A percentile compares a stretch with the other conserved stretches of the same genome.
Evolutionary conservation across 306 rosid genomes (phyloP).

Genomic region (Rosa rugosa): DNA sequence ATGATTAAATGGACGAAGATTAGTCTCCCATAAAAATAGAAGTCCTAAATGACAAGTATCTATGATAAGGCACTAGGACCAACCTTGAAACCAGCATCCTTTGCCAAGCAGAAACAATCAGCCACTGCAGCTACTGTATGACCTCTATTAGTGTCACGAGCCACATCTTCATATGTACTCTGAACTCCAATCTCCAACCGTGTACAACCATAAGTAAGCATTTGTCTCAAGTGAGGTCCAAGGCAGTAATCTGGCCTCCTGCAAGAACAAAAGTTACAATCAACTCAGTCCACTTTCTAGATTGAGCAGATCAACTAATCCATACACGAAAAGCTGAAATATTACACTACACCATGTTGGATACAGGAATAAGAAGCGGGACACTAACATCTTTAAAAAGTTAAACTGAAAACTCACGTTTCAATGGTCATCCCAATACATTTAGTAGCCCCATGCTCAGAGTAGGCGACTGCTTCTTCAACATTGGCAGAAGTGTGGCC

Average conservation of each 20-base stretch:
- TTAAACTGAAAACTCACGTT: constrained; percentile 54
- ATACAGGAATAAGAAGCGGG: background rate
- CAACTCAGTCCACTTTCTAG: background rate
- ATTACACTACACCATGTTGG: too few relatives aligned
- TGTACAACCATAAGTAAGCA: constrained; percentile 96
- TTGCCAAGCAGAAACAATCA: constrained; percentile 90
- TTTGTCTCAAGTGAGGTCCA: constrained; percentile 97
- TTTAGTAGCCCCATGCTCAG: constrained; percentile 88
- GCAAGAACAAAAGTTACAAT: constrained; percentile 20
- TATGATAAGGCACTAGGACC: constrained; percentile 12
- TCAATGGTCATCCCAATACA: constrained; percentile 99
- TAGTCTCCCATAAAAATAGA: background rate
- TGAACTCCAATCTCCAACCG: constrained; percentile 96
- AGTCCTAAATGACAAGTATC: background rate
- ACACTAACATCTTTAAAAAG: background rate
- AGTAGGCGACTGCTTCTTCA: constrained; percentile 90
- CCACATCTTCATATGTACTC: constrained; percentile 98
- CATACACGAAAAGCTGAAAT: background rate
- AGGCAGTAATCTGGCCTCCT: constrained; percentile 99
- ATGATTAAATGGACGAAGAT: background rate
- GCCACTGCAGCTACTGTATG: constrained; percentile 97
- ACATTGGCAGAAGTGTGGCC: constrained; percentile 97
- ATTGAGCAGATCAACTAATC: background rate
- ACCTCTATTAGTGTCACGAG: constrained; percentile 95
- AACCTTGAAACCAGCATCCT: constrained; percentile 99